Base-by-base conservation (phyloP, 306 rosid species). In the Acacia melanoxylon region DNA sequence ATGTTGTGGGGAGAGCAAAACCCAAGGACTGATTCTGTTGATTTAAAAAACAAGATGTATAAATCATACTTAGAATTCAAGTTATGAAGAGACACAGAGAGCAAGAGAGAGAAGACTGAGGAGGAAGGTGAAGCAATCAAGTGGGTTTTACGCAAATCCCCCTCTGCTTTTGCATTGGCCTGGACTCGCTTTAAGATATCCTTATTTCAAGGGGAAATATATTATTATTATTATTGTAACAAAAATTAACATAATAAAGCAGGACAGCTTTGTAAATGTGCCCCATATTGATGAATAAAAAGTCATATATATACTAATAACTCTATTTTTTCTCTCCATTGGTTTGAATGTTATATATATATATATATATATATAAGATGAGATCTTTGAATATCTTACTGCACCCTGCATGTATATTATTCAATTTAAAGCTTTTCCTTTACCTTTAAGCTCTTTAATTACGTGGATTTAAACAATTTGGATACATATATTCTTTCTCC, bases 101-200 rank as follows among this genome's bases (percentile, higher is more conserved):
- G 41, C 54, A 80, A 83, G 84, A 40, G 5, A 80, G 78, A 20
- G 72, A 72, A 68, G 24, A 66, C 42, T 58, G 89, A 86, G 91
- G 89, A 87, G 91, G 91, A 88, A 78, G 89, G 90, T 87, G 91
- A 90, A 85, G 89, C 91, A 89, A 94, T 92, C 93, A 91, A 94
- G 98, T 92, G 97, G 98, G 72, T 85, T 92, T 94, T 91, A 94
- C 95, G 98, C 97, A 85, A 94, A 90, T 87, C 88, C 75, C 85
- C 42, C 87, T 86, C 88, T 83, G 80, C 93, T 92, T 90, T 90
- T 91, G 88, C 89, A 89, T 82, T 89, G 83, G 78, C 87, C 83
- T 91, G 84, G 93, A 94, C 92, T 94, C 94, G 91, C 63, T 91
- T 90, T 86, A 92, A 94, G 98, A 88, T 81, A 92, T 85, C 93